Conservation (phyloP, 2,329 filamentous ascomycete genomes). For the Colletotrichum sp. region DNA sequence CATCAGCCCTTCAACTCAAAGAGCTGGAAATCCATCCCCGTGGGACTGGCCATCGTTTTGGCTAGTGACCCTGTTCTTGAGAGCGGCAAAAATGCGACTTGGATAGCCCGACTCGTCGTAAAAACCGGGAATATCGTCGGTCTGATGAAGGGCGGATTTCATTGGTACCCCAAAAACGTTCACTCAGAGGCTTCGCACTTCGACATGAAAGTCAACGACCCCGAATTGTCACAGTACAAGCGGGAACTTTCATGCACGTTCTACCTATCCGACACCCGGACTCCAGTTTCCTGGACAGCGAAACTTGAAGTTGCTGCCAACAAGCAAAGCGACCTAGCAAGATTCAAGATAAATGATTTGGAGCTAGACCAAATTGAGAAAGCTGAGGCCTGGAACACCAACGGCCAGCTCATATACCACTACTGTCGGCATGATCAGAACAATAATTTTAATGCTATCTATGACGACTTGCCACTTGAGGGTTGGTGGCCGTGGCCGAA, state of each 20-base stretch:
- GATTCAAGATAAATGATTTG: neutral
- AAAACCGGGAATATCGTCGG: neutral
- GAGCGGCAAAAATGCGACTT: neutral
- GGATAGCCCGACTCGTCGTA: neutral
- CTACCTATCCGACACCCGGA: neutral
- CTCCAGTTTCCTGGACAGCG: neutral
- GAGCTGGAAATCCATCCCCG: neutral
- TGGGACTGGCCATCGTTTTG: neutral
- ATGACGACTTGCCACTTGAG: neutral
- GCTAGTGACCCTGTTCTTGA: neutral
- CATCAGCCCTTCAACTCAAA: neutral
- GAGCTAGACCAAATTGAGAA: neutral
- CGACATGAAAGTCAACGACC: neutral
- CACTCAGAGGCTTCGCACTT: neutral
- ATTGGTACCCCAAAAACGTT: neutral
- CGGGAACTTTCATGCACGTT: fast-evolving
- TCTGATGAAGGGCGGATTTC: neutral
- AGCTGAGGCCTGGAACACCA: neutral
- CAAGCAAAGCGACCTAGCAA: neutral
- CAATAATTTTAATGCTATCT: neutral
- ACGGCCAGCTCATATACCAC: neutral
- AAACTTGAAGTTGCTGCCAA: neutral
- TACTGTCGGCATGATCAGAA: neutral
- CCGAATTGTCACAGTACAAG: fast-evolving
- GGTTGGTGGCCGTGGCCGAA: slow-evolving; percentile 18